Evolutionary conservation across 2,329 filamentous ascomycete species (phyloP), one percentile per base, ranked within the genome.

Genomic region (Dothideomycetes sp.): DNA sequence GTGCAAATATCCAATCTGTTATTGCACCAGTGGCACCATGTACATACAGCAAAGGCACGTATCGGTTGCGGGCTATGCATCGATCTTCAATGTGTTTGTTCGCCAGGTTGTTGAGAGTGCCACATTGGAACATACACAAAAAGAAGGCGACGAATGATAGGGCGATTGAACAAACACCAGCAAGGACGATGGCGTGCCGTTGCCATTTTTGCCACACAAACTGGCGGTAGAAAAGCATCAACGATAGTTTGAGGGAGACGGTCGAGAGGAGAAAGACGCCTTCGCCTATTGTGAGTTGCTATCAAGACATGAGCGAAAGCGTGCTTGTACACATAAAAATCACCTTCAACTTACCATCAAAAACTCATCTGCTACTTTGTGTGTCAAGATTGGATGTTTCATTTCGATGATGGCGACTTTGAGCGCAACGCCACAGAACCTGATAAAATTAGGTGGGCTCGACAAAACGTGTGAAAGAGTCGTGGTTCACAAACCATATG

Each of bases 201-300:
- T 69, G 65, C 60, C 62, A 65, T n/a, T 33, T 35, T 24, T 57
- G 53, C 20, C 49, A 53, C 10, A 66, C 54, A 29, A 68, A 61
- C 2, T 65, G 62, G 3, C 62, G 53, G 48, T 67, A 67, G 53
- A 68, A 68, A 23, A 68, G 48, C 10, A 57, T 63, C 5, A 69
- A 49, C 1, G 65, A 67, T 15, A 68, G 58, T 46, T 69, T 69
- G 44, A 68, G 49, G 11, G 59, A 46, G 44, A 64, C 59, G 46
- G 64, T 61, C 1, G 63, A 56, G 6, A 60, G 41, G 27, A 65
- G 47, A 45, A 69, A 68, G 1, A 60, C 51, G 4, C 17, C 35
- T 31, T 39, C 35, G 19, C 35, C 35, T 13, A 39, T 24, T 7
- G 27, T 24, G 15, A 39, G 19, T 31, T 22, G 9, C 35, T 39